These are phyloP conservation scores for Silene noctiflora DNA, from an alignment of 179 eudicot species.

Conservation along the genomic window DNA sequence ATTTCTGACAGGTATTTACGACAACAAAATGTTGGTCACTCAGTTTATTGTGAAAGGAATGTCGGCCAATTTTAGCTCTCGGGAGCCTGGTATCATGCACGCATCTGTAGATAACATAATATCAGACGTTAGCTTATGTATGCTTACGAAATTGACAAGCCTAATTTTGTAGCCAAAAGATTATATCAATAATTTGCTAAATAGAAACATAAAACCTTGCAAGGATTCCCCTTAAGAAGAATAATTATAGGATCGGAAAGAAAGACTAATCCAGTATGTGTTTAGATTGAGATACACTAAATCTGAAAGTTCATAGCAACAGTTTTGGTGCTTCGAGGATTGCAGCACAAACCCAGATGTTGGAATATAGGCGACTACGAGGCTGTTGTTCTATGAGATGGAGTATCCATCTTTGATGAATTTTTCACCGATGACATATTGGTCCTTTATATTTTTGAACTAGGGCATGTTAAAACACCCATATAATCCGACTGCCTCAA, in stretches of 20 bases:
- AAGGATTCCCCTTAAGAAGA: too few relatives aligned
- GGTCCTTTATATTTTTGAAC: too few relatives aligned
- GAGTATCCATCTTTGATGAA: not conserved
- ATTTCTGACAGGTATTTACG: constrained; percentile 27
- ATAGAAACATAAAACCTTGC: too few relatives aligned
- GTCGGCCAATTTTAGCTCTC: constrained; percentile 12
- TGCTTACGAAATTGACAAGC: not conserved
- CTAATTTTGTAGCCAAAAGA: not conserved
- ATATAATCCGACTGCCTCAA: too few relatives aligned
- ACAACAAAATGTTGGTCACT: not conserved
- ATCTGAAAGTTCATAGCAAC: not conserved
- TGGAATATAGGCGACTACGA: too few relatives aligned
- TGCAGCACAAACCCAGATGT: too few relatives aligned
- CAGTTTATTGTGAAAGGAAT: constrained; percentile 6
- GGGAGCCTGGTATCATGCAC: constrained; percentile 34
- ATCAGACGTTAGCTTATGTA: not conserved
- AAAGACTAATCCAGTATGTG: too few relatives aligned
- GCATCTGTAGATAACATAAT: constrained; percentile 40
- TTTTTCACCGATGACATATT: not conserved
- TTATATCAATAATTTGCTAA: too few relatives aligned
- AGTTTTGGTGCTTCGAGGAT: not conserved
- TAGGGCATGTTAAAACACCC: not conserved
- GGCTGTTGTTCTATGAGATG: too few relatives aligned
- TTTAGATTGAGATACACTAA: too few relatives aligned
- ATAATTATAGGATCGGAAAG: too few relatives aligned